phyloP scores from a whole-genome alignment of 2,329 filamentous ascomycete genomes.

The Rutstroemia sydowiana region DNA sequence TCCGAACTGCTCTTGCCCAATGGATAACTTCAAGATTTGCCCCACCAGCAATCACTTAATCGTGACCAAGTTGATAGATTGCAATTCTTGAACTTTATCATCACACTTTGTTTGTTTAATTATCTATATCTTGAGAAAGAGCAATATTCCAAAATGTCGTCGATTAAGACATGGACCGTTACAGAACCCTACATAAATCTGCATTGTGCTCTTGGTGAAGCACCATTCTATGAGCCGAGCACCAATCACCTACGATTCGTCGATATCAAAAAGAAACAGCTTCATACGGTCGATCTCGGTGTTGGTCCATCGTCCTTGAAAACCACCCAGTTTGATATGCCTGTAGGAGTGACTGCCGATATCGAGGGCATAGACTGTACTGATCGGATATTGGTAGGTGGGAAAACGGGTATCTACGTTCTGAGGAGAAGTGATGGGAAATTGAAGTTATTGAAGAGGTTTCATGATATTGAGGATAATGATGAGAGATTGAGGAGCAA shows the following conservation, averaged over 20 bases:
- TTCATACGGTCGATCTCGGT: slow-evolving; percentile 63
- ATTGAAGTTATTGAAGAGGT: slow-evolving; percentile 47
- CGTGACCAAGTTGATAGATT: too few relatives aligned
- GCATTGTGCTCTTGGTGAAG: slow-evolving; percentile 64
- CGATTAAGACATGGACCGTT: slow-evolving; percentile 39
- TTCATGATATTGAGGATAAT: slow-evolving; percentile 31
- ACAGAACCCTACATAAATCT: slow-evolving; percentile 47
- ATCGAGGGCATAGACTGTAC: slow-evolving; percentile 56
- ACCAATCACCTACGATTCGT: slow-evolving; percentile 66
- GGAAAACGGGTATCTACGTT: slow-evolving; percentile 76
- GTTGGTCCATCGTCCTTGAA: slow-evolving; percentile 39
- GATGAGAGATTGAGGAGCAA: slow-evolving; percentile 57
- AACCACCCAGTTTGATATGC: slow-evolving; percentile 42
- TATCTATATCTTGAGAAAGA: too few relatives aligned
- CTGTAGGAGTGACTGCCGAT: slow-evolving; percentile 66
- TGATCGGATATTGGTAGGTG: slow-evolving; percentile 66
- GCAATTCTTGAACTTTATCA: too few relatives aligned
- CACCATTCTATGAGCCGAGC: slow-evolving; percentile 62
- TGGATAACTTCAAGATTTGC: background rate
- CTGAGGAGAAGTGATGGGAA: slow-evolving; percentile 55
- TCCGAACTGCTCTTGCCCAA: background rate
- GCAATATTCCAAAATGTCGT: slow-evolving; percentile 5
- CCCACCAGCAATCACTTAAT: background rate
- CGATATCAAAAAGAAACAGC: slow-evolving; percentile 70
- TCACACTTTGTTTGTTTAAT: too few relatives aligned